Evolutionary conservation across 176 grass and related monocot genomes (phyloP).

Genomic region (Metroxylon sagu): DNA sequence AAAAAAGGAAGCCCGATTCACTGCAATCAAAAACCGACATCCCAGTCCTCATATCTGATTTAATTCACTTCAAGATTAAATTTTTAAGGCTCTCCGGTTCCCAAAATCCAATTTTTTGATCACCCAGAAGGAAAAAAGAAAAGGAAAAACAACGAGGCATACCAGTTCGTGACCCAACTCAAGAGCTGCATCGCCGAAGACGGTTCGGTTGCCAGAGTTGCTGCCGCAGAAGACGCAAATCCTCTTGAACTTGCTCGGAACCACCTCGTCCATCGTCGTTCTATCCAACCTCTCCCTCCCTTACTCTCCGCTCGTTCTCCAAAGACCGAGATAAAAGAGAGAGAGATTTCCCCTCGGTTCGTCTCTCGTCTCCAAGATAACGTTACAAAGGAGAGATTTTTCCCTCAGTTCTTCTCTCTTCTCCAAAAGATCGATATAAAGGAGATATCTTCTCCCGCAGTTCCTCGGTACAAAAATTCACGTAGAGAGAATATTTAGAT

Average conservation of each 20-base stretch:
- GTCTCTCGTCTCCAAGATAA: no score
- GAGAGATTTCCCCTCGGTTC: no score
- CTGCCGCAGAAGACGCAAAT: slow-evolving; percentile 99
- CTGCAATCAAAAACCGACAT: no score
- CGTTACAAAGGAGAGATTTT: no score
- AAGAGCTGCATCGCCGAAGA: slow-evolving; percentile 82
- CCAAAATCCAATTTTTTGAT: slow-evolving; percentile 2
- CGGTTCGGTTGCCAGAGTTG: slow-evolving; percentile 64
- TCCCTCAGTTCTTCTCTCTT: no score
- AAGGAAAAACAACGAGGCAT: slow-evolving; percentile 3
- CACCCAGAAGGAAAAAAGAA: neutral
- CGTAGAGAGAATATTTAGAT: no score
- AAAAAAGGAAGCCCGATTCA: no score
- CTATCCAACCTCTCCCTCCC: slow-evolving; percentile 12
- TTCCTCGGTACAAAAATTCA: no score
- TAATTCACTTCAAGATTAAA: neutral
- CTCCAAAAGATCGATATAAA: no score
- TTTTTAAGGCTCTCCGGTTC: neutral
- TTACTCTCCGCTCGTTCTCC: no score
- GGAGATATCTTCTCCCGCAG: no score
- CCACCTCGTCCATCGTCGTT: slow-evolving; percentile 20
- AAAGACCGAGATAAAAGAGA: no score
- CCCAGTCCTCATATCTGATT: neutral
- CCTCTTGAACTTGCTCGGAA: slow-evolving; percentile 49
- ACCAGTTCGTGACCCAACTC: slow-evolving; percentile 84